These are phyloP conservation scores for Noccaea caerulescens DNA, from an alignment of 345 rosid genomes.

Conservation along the genomic window DNA sequence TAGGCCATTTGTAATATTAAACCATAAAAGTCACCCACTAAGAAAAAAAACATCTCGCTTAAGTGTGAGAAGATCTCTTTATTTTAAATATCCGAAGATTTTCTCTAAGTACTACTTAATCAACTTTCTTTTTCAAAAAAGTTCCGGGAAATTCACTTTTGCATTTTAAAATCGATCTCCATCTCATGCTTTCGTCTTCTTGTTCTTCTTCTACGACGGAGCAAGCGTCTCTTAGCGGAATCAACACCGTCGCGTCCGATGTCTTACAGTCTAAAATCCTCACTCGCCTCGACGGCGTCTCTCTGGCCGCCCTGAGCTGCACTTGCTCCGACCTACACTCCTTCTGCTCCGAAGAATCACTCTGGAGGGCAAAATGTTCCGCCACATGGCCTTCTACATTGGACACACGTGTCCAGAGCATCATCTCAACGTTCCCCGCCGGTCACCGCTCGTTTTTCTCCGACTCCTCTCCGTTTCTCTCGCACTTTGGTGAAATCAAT, in stretches of 20 bases:
- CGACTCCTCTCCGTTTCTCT: slow-evolving; percentile 56
- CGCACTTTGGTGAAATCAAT: slow-evolving; percentile 2
- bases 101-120: too few species aligned
- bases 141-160: too few species aligned
- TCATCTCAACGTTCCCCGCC: slow-evolving; percentile 57
- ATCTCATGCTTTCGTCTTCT: slow-evolving; percentile 8
- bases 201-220: not conserved
- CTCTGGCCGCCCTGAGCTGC: slow-evolving; percentile 61
- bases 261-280: slow-evolving; percentile 60
- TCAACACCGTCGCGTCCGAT: slow-evolving; percentile 58
- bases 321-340: slow-evolving; percentile 54
- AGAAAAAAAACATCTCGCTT: too few species aligned
- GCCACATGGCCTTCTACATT: slow-evolving; percentile 66
- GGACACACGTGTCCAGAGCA: slow-evolving; percentile 44
- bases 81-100: too few species aligned
- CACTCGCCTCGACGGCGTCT: slow-evolving; percentile 70
- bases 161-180: not conserved
- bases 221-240: slow-evolving; percentile 5
- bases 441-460: slow-evolving; percentile 74
- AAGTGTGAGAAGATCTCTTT: too few species aligned
- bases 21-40: too few species aligned
- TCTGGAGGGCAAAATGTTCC: slow-evolving; percentile 58
- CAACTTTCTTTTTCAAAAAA: too few species aligned
- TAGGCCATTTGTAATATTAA: too few species aligned
- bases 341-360: slow-evolving; percentile 51